Percentiles rank a stretch among this genome's conserved stretches.
Evolutionary conservation across 148 eudicot species (phyloP).

Genomic region (Cornus kousa): DNA sequence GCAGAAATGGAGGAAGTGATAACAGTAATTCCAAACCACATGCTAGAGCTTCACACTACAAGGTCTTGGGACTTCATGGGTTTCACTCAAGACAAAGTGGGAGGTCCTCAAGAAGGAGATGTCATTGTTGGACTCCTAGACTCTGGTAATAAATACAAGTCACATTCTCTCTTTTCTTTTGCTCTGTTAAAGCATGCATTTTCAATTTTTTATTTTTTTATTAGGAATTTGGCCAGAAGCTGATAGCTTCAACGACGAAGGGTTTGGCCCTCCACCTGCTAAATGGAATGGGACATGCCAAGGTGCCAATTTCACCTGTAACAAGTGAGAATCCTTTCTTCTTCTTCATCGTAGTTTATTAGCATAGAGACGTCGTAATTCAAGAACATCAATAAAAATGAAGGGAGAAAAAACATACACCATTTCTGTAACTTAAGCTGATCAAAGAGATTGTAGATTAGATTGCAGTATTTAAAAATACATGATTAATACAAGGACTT

Average conservation of each 20-base stretch:
- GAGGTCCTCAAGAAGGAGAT: background rate
- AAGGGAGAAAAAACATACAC: too few species aligned
- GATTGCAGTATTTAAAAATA: too few species aligned
- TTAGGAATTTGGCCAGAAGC: slow-evolving; percentile 20
- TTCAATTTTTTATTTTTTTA: background rate
- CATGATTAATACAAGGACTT: too few species aligned
- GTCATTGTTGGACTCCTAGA: slow-evolving; percentile 5
- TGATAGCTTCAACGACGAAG: slow-evolving; percentile 15
- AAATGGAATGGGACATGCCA: slow-evolving; percentile 25
- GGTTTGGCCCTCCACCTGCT: slow-evolving; percentile 19
- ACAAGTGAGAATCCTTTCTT: slow-evolving; percentile 13
- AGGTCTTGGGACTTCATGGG: slow-evolving; percentile 12
- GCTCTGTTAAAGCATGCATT: background rate
- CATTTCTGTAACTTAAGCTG: too few species aligned
- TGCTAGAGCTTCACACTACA: slow-evolving; percentile 3
- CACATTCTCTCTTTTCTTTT: background rate
- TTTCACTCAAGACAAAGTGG: background rate
- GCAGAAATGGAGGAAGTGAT: slow-evolving; percentile 1
- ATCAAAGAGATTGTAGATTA: too few species aligned
- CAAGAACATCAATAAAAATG: too few species aligned
- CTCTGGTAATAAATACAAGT: background rate
- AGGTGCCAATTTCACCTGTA: slow-evolving; percentile 26
- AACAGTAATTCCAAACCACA: slow-evolving; percentile 6
- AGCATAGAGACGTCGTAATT: background rate
- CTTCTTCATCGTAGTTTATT: background rate